Evolutionary conservation across 805 yeast genomes (phyloP), one percentile per base, ranked within the genome.

Genomic region (Priceomyces castillae): DNA sequence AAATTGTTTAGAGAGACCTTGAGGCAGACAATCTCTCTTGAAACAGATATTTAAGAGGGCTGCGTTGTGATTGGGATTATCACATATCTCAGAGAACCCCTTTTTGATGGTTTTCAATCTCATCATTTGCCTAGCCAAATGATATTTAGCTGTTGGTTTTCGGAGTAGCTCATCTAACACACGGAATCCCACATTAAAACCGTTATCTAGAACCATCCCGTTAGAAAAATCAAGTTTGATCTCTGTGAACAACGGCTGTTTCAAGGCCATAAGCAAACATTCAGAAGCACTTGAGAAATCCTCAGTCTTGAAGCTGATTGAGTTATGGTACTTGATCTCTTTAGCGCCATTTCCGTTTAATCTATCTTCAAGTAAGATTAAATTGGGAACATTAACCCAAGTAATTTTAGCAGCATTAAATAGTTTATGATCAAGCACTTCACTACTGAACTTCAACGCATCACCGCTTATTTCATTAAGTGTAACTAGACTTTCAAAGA

Each of bases 1-100:
- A 23, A 10, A 23, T 12, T 23, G 19, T 34, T 18, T 35, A 15
- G 40, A 10, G 11, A 44, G 37, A 10, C 40, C 31, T 12, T 44
- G 40, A 12, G 20, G 33, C 20, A 38, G 33, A 15, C 57, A 60
- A 40, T 53, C 53, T 30, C 53, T 53, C 22, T 51, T 50, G n/a
- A 63, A 49, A 34, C 59, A 49, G 16, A 56, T 47, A 20, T 54
- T 56, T 6, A 65, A 47, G 11, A 66, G 49, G 1, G 53, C 49
- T 15, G 49, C 46, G 46, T 63, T 47, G 48, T 78, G 80, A 34
- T 56, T 54, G 10, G 45, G 31, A 39, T 73, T 67, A 39, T 71
- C 67, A 50, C 87, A 82, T 15, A 78, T 76, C 16, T 74, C 78
- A 43, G 64, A 61, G 51, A 78, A 81, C 3, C 79, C 77, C 30